Base-by-base conservation (phyloP, 371 early-diverging fungal genomes). In the Mucor circinelloides region DNA sequence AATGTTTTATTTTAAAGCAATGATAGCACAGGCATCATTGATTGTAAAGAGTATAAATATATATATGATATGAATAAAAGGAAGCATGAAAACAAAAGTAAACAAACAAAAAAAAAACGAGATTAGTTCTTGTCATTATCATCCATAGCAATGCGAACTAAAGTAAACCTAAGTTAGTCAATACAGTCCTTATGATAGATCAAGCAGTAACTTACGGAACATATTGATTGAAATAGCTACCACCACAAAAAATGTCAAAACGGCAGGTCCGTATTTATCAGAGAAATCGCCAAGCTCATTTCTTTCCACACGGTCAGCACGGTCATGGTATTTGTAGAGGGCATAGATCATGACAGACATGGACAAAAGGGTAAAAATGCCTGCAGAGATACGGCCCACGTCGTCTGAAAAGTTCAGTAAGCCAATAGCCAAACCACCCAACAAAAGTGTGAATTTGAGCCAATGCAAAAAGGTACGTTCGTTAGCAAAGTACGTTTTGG, bases 401-500 rank as follows among this genome's bases (percentile, higher is more conserved):
- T 71, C 62, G 60, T 91, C 91, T 12, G 91, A 90, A 82, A 93
- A 93, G 77, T 93, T 93, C 10, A 93, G 76, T 28, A 93, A 62
- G 0, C 91, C 93, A 25, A 93, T 71, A 5, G 91, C 85, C 12
- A 93, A 76, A 31, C 85, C 91, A 12, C 91, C 92, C 12, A 93
- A 74, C 34, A 90, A 72, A 3, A 90, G 70, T 3, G 90, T 80
- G 68, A 90, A 90, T 63, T 87, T 81, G 40, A 90, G 81, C 91
- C 91, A 90, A 28, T 94, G 89, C 63, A 98, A 81, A 75, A 98
- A 98, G 0, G 99, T 98, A 58, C 99, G 88, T 77, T 98, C 99
- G 71, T 98, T 98, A 59, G 99, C 99, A 83, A 98, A 98, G 73
- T 91, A 97, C 13, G 96, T 95, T 81, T 98, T 98, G 52, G 97